Evolutionary conservation across 1,284 basidiomycete species (phyloP).

Genomic region (Papiliotrema terrestris): DNA sequence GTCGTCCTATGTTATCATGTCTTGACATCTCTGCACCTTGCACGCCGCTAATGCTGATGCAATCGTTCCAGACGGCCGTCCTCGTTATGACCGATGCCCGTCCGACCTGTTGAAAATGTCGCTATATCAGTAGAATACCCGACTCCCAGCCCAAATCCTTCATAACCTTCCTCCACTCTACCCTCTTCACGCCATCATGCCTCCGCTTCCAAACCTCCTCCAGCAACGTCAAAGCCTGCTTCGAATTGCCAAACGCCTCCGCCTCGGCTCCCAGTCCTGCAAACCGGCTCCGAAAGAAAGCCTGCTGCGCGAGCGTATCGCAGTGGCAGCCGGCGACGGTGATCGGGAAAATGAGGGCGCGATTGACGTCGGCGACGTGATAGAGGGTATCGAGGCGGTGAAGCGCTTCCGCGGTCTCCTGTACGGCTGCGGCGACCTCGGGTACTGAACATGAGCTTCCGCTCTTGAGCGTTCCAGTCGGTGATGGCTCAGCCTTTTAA

Average conservation of each 20-base stretch:
- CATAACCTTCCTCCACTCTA: no score
- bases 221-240: slow-evolving; percentile 58
- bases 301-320: slow-evolving; percentile 44
- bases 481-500: no score
- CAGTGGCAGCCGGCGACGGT: slow-evolving; percentile 26
- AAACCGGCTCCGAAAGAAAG: slow-evolving; percentile 54
- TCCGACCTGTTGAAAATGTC: no score
- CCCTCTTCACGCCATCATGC: no score
- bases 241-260: slow-evolving; percentile 59
- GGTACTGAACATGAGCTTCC: slow-evolving; percentile 7
- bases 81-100: no score
- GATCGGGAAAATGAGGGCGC: slow-evolving; percentile 58
- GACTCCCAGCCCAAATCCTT: no score
- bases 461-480: no score
- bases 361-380: slow-evolving; percentile 57
- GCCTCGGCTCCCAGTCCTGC: slow-evolving; percentile 54
- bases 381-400: slow-evolving; percentile 50
- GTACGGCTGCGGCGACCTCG: slow-evolving; percentile 45
- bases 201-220: slow-evolving; percentile 58
- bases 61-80: no score
- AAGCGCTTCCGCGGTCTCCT: slow-evolving; percentile 45
- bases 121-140: no score
- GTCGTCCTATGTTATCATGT: no score
- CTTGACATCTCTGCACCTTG: no score
- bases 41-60: no score